Base-by-base conservation (phyloP, 2,329 filamentous ascomycete species). In the Chalaropsis thielavioides region DNA sequence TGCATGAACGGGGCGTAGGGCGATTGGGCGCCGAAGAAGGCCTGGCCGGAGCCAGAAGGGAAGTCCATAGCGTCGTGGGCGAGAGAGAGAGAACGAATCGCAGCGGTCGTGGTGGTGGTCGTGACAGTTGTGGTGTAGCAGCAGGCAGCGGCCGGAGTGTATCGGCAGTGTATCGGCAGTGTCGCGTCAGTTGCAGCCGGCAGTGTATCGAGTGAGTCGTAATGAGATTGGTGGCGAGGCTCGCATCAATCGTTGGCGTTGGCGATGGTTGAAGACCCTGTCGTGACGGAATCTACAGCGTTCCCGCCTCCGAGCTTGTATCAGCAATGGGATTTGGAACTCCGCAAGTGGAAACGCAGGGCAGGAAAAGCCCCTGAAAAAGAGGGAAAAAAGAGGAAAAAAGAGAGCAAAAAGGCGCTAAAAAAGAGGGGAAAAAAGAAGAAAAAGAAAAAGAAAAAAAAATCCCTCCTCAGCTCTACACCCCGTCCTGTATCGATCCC, bases 1-100 rank as follows among this genome's bases (percentile, higher is more conserved):
- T 77, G 75, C 71, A 83, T 77, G 71, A 82, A 83, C 70, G 77
- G 76, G 70, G 79, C 79, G 73, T 80, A 82, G 61, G 78, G 75
- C 74, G 81, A 78, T 67, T 75, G 71, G 70, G 75, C 76, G 62
- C 59, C 62, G 69, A 76, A 80, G 72, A 80, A 83, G 58, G 76
- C 72, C 68, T 75, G 75, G 61, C 69, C 75, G 73, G 79, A 19
- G 35, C 62, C 62, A 7, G 49, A 17, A 11, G 62, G 38, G 19
- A 64, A 59, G 24, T 58, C 22, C 62, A 64, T 64, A n/a, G 62
- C 22, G 13, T 7, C 3, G 10, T 2, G 13, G n/a, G 11, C 17
- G 24, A 17, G 8, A 8, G 46, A 31, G 19, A 15, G 38, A 6
- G 31, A 44, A 19, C 19, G 41, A 41, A 7, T 4, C 2, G 17